Evolutionary conservation across 164 flowering plant genomes (phyloP).

Genomic region (Tetracentron sinense): DNA sequence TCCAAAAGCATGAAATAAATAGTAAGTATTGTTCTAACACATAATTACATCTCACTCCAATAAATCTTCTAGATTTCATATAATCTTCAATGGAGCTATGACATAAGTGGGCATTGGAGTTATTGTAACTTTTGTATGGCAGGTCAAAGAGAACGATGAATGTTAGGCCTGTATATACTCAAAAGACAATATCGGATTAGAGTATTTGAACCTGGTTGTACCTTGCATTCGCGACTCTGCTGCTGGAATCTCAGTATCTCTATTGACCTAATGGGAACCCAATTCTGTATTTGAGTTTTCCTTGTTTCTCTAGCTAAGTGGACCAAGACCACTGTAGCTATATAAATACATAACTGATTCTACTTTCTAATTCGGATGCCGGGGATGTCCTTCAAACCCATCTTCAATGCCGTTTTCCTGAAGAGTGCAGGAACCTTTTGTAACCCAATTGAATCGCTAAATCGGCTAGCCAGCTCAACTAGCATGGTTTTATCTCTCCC

Average conservation of each 20-base stretch:
- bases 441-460: slow-evolving; percentile 68
- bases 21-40: too few relatives aligned
- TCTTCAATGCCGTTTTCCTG: slow-evolving; percentile 78
- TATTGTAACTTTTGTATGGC: background rate
- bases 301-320: too few relatives aligned
- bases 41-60: too few relatives aligned
- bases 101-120: too few relatives aligned
- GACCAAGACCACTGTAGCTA: background rate
- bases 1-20: too few relatives aligned
- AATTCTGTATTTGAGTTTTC: too few relatives aligned
- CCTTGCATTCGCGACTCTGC: background rate
- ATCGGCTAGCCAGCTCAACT: slow-evolving; percentile 69
- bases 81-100: too few relatives aligned
- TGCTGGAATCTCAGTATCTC: background rate
- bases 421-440: slow-evolving; percentile 67
- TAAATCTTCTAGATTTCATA: too few relatives aligned
- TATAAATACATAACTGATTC: background rate
- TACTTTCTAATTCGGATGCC: slow-evolving; percentile 74
- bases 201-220: background rate
- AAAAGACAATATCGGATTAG: too few relatives aligned
- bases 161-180: background rate
- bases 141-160: background rate
- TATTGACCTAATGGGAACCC: too few relatives aligned
- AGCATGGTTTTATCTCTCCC: slow-evolving; percentile 86
- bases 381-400: slow-evolving; percentile 87